A percentile compares a stretch with the other conserved stretches of the same genome.
Conservation (phyloP, 1,284 basidiomycete species). For the Phellopilus nigrolimitatus region DNA sequence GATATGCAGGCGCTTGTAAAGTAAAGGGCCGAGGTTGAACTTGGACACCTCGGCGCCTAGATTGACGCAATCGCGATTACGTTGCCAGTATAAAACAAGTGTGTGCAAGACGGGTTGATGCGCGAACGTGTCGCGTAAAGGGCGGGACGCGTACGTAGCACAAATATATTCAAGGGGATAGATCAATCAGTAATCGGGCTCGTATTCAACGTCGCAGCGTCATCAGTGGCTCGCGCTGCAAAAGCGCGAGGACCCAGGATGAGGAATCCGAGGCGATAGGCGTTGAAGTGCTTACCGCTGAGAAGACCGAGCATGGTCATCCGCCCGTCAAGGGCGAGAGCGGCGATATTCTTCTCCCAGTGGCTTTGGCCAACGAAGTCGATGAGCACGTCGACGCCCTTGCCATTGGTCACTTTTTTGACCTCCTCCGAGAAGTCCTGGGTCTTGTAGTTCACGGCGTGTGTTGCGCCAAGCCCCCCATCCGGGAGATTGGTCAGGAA, state of each 20-base stretch:
- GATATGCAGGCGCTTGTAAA: slow-evolving; percentile 85
- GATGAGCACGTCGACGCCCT: slow-evolving; percentile 79
- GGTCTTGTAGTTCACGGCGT: slow-evolving; percentile 84
- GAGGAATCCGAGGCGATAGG: too few relatives aligned
- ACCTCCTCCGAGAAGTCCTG: slow-evolving; percentile 72
- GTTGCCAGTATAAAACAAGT: too few relatives aligned
- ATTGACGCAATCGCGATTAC: too few relatives aligned
- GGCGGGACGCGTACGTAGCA: too few relatives aligned
- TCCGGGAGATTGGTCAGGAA: slow-evolving; percentile 61
- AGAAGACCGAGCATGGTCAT: slow-evolving; percentile 67
- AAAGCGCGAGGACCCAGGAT: too few relatives aligned
- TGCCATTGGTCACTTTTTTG: slow-evolving; percentile 56
- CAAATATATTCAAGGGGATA: too few relatives aligned
- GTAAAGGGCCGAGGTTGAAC: slow-evolving; percentile 63
- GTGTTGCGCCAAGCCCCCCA: slow-evolving; percentile 51
- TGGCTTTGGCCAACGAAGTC: slow-evolving; percentile 88
- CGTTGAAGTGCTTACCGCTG: slow-evolving; percentile 53
- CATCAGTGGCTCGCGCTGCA: background rate
- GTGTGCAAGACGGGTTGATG: too few relatives aligned
- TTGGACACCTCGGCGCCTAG: slow-evolving; percentile 62
- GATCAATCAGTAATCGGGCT: background rate
- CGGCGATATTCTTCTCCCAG: slow-evolving; percentile 77
- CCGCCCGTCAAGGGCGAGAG: slow-evolving; percentile 73
- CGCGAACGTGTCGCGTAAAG: too few relatives aligned
- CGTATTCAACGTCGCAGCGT: background rate